These are phyloP conservation scores for Gossypium sturtianum DNA, from an alignment of 345 rosid species.

Conservation along the genomic window DNA sequence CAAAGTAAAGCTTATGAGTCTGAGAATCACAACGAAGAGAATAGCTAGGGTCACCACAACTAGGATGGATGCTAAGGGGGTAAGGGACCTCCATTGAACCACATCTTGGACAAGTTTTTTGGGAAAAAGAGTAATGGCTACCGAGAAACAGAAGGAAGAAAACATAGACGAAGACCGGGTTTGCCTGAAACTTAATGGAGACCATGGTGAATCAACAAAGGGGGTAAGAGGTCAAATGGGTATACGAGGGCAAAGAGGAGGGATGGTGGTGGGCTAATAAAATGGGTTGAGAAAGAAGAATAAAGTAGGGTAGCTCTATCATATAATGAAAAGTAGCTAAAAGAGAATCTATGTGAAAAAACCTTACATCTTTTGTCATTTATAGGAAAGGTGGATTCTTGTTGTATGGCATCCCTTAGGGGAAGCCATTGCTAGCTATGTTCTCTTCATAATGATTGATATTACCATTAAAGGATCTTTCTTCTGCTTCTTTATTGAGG, in stretches of 20 bases:
- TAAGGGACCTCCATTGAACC: slow-evolving; percentile 46
- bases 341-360: slow-evolving; percentile 29
- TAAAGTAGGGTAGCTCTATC: slow-evolving; percentile 20
- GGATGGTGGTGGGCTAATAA: slow-evolving; percentile 17
- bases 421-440: slow-evolving; percentile 6
- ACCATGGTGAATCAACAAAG: slow-evolving; percentile 22
- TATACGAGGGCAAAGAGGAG: slow-evolving; percentile 1
- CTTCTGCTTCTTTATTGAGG: slow-evolving; percentile 1
- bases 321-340: slow-evolving; percentile 13
- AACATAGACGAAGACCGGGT: background rate
- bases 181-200: background rate
- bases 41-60: slow-evolving; percentile 47
- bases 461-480: background rate
- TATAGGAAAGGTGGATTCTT: slow-evolving; percentile 22
- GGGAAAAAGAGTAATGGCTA: slow-evolving; percentile 21
- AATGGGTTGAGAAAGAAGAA: slow-evolving; percentile 20
- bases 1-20: slow-evolving; percentile 40
- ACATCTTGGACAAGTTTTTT: slow-evolving; percentile 42
- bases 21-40: slow-evolving; percentile 37
- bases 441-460: slow-evolving; percentile 12
- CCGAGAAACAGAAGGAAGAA: slow-evolving; percentile 12
- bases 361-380: slow-evolving; percentile 12
- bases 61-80: slow-evolving; percentile 51
- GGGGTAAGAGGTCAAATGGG: slow-evolving; percentile 4
- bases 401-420: background rate